Base-by-base conservation (phyloP, 306 rosid genomes). In the Medicago lupulina region DNA sequence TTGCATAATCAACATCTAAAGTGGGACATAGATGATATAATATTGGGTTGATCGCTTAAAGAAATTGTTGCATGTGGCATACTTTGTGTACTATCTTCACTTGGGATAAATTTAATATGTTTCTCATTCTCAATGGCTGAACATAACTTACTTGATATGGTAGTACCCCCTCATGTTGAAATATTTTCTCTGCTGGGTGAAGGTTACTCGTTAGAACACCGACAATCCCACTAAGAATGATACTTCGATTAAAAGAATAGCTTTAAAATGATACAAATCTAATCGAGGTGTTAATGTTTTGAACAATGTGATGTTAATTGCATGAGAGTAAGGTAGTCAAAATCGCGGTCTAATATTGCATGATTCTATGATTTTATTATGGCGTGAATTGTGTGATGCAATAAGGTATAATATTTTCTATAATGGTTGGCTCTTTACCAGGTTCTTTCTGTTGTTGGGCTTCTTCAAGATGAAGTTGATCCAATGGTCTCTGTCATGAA, bases 381-480 rank as follows among this genome's bases (percentile, higher is more conserved):
- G 43, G 17, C 58, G 70, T 36, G 43, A 66, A 63, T 54, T 36
- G 17, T 65, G 64, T 36, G 43, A 66, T 82, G 57, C 5, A 9
- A 34, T 53, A 61, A 28, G 58, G 43, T 19, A 4, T 78, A 47
- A 49, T 16, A 58, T 28, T 73, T 10, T 3, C 1, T 73, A 40
- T 38, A 23, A 23, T 77, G 21, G 59, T 5, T 80, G 59, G 8
- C 57, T 39, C 34, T 58, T 66, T 82, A 21, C 34, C 85, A 94
- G 98, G 98, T 95, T 66, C 97, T 95, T 58, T 92, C 99, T 31
- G 99, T 95, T 67, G 99, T 95, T 69, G 99, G 99, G 67, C 98
- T 96, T 74, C 97, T 96, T 65, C 99, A 96, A 96, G 98, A 90
- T 74, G 99, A 95, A 72, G 97, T 95, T 79, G 99, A 95, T 83